Percentiles rank a stretch among this genome's conserved stretches.
phyloP scores from a whole-genome alignment of 179 eudicot genomes.

The Nepenthes alata region DNA sequence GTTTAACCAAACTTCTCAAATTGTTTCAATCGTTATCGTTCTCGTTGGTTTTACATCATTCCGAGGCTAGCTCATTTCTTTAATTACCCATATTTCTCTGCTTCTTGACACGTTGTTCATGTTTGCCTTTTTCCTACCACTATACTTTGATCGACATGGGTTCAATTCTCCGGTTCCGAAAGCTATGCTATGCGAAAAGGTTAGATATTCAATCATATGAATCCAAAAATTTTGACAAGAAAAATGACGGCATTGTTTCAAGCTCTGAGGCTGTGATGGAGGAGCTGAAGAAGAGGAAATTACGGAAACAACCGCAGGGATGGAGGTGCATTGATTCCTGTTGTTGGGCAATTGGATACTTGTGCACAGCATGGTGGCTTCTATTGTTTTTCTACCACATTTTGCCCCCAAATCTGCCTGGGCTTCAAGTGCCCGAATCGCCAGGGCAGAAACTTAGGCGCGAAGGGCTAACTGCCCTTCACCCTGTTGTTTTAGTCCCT shows the following conservation, averaged over 20 bases:
- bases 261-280: background rate
- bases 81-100: too few relatives aligned
- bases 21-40: background rate
- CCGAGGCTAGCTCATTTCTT: too few relatives aligned
- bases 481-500: constrained; percentile 53
- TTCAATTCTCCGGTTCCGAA: constrained; percentile 33
- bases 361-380: constrained; percentile 43
- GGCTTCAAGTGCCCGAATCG: constrained; percentile 22
- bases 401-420: constrained; percentile 25
- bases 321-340: constrained; percentile 43
- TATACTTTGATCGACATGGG: constrained; percentile 13
- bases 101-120: too few relatives aligned
- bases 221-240: too few relatives aligned
- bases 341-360: constrained; percentile 36
- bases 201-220: too few relatives aligned
- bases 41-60: too few relatives aligned
- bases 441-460: constrained; percentile 38
- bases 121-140: too few relatives aligned
- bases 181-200: constrained; percentile 16
- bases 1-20: background rate
- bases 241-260: too few relatives aligned
- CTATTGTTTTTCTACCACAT: constrained; percentile 25
- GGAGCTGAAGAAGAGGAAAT: constrained; percentile 7
- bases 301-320: constrained; percentile 6
- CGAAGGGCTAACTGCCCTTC: constrained; percentile 29